phyloP scores from a whole-genome alignment of 1,284 basidiomycete genomes.

The Trichosporon sp. region DNA sequence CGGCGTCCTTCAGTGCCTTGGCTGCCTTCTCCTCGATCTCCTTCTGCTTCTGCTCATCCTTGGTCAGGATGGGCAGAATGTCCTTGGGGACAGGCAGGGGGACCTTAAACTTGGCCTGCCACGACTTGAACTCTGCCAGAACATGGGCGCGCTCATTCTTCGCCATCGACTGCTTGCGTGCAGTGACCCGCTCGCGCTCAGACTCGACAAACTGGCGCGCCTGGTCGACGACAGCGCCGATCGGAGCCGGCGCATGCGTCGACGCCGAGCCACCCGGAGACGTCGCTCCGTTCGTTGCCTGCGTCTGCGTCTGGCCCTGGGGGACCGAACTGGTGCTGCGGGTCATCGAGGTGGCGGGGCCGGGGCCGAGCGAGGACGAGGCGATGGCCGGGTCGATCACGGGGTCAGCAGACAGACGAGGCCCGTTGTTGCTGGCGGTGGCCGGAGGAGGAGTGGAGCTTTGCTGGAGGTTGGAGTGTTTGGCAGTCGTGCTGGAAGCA shows the following conservation, averaged over 20 bases:
- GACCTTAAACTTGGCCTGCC: constrained; percentile 89
- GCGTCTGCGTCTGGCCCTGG: not conserved
- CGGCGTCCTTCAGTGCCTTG: constrained; percentile 54
- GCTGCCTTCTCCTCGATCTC: constrained; percentile 76
- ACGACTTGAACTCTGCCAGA: constrained; percentile 82
- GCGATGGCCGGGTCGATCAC: constrained; percentile 24
- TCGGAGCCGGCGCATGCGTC: constrained; percentile 8
- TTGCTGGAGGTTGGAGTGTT: not conserved
- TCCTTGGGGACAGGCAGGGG: constrained; percentile 92
- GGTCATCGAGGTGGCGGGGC: constrained; percentile 11
- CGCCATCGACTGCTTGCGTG: constrained; percentile 81
- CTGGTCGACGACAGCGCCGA: constrained; percentile 38
- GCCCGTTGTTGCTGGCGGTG: not conserved
- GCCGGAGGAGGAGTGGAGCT: constrained; percentile 6
- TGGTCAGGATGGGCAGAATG: constrained; percentile 82
- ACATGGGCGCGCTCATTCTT: constrained; percentile 63
- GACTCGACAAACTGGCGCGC: constrained; percentile 85
- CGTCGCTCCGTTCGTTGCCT: constrained; percentile 15
- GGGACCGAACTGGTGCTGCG: constrained; percentile 21
- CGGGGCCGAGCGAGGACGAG: constrained; percentile 15
- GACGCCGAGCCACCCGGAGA: constrained; percentile 7
- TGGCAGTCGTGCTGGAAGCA: constrained; percentile 9
- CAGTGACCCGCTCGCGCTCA: constrained; percentile 78
- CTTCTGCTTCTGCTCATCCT: constrained; percentile 80
- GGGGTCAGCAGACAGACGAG: constrained; percentile 20